A percentile compares a stretch with the other conserved stretches of the same genome.
Conservation (phyloP, 495 filamentous ascomycete species). For the Aspergillus affinis region DNA sequence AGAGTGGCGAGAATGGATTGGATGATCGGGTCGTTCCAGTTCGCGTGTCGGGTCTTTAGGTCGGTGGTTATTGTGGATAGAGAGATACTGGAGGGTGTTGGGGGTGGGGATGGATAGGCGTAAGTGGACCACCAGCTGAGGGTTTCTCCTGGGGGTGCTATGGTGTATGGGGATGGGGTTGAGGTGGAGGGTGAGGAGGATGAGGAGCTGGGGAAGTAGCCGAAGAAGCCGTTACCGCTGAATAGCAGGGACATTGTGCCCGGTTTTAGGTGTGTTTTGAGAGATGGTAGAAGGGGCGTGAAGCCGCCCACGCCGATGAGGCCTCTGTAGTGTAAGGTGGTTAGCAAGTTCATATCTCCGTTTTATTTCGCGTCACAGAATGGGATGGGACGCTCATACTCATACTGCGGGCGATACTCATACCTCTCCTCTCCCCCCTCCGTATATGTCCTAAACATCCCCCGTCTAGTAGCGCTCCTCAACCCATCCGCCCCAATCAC, state of each 20-base stretch:
- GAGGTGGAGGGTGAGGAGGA: background rate
- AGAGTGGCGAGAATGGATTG: slow-evolving; percentile 41
- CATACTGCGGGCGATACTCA: slow-evolving; percentile 27
- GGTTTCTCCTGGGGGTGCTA: slow-evolving; percentile 34
- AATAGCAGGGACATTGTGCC: slow-evolving; percentile 54
- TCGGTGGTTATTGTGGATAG: slow-evolving; percentile 36
- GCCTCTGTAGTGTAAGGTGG: slow-evolving; percentile 32
- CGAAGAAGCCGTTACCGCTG: slow-evolving; percentile 58
- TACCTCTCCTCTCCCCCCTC: slow-evolving; percentile 39
- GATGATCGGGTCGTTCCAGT: slow-evolving; percentile 53
- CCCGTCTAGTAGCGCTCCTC: slow-evolving; percentile 46
- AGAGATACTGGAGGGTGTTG: slow-evolving; percentile 38
- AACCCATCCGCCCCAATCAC: slow-evolving; percentile 64
- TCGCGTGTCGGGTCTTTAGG: slow-evolving; percentile 43
- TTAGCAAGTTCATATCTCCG: background rate
- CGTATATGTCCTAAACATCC: slow-evolving; percentile 41
- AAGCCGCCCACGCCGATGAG: slow-evolving; percentile 57
- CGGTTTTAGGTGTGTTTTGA: slow-evolving; percentile 25
- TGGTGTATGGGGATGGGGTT: slow-evolving; percentile 25
- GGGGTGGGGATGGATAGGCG: slow-evolving; percentile 31
- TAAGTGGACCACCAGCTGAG: slow-evolving; percentile 54
- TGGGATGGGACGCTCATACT: no score
- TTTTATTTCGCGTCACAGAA: no score
- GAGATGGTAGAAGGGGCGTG: slow-evolving; percentile 28
- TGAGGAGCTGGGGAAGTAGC: slow-evolving; percentile 41